These are phyloP conservation scores for Pyrenula massariospora DNA, from an alignment of 495 filamentous ascomycete genomes.

Conservation along the genomic window DNA sequence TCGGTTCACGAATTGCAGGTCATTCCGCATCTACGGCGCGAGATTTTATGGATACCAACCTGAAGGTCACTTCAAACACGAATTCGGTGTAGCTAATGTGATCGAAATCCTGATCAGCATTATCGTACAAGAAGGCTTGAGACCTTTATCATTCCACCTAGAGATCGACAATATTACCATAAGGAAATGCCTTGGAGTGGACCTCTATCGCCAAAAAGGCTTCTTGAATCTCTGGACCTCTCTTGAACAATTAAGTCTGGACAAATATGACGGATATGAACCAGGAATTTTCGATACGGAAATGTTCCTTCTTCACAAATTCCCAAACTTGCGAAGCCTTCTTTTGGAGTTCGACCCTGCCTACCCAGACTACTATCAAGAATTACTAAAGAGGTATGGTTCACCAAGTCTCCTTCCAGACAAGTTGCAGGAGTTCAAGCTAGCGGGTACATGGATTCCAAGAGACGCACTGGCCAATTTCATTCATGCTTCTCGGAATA, in stretches of 20 bases:
- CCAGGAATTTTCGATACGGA: not conserved
- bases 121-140: not conserved
- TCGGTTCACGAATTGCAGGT: not conserved
- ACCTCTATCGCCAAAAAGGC: not conserved
- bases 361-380: too few relatives aligned
- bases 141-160: not conserved
- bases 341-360: too few relatives aligned
- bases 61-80: not conserved
- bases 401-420: not conserved
- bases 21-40: not conserved
- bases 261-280: not conserved
- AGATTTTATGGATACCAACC: not conserved
- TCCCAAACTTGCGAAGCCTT: not conserved
- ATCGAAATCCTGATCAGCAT: not conserved
- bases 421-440: not conserved
- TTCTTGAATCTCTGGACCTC: not conserved
- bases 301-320: not conserved
- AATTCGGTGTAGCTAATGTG: not conserved
- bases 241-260: not conserved
- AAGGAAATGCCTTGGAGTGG: not conserved
- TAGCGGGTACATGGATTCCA: not conserved
- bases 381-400: not conserved
- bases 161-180: not conserved
- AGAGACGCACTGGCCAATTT: not conserved
- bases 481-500: not conserved